Percentiles rank a stretch among this genome's conserved stretches.
Evolutionary conservation across 2,329 filamentous ascomycete genomes (phyloP).

Genomic region (Drechslerella stenobrocha): DNA sequence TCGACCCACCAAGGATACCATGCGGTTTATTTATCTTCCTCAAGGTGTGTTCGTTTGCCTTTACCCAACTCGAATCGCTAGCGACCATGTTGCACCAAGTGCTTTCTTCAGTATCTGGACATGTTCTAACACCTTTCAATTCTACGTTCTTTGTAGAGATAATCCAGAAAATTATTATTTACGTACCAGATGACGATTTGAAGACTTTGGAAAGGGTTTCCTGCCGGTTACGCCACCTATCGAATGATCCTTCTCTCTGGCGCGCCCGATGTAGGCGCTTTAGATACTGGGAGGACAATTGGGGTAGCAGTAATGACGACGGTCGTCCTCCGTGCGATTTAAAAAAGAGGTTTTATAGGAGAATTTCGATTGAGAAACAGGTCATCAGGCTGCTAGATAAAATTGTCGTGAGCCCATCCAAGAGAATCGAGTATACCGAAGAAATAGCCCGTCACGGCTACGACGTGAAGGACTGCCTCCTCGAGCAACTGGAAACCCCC

Average conservation of each 20-base stretch:
- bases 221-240: constrained; percentile 66
- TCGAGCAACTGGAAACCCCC: constrained; percentile 66
- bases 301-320: constrained; percentile 59
- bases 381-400: constrained; percentile 65
- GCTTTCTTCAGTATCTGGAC: constrained; percentile 1
- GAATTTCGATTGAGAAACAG: constrained; percentile 61
- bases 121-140: constrained; percentile 49
- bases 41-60: constrained; percentile 44
- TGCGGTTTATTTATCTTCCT: constrained; percentile 34
- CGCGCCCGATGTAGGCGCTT: constrained; percentile 73
- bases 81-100: not conserved
- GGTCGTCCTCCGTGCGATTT: constrained; percentile 67
- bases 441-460: constrained; percentile 74
- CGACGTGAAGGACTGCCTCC: constrained; percentile 82
- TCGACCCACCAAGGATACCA: constrained; percentile 10
- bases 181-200: constrained; percentile 61
- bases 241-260: constrained; percentile 77
- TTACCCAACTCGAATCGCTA: not conserved
- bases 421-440: constrained; percentile 70
- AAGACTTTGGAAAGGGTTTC: constrained; percentile 65
- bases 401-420: constrained; percentile 71
- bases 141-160: constrained; percentile 92
- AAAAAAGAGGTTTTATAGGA: constrained; percentile 69
- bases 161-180: constrained; percentile 73
- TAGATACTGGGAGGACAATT: constrained; percentile 68